phyloP scores from a whole-genome alignment of 352 stramenopile species.

The Nothophytophthora sp. region DNA sequence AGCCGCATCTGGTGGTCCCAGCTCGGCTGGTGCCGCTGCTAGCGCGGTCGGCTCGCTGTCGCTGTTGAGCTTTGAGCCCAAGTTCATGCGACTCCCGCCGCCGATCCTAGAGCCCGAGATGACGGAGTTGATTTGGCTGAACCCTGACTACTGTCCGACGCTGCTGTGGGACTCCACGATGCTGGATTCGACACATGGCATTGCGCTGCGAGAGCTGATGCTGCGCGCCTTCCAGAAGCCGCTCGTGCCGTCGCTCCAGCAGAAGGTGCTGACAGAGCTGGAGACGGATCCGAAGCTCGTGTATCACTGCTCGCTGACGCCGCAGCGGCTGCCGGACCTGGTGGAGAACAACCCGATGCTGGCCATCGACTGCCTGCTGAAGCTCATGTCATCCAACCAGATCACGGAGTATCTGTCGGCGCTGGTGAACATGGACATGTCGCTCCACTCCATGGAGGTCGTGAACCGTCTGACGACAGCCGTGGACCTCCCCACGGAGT shows the following conservation, averaged over 20 bases:
- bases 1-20: constrained; percentile 8
- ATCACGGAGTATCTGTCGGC: constrained; percentile 97
- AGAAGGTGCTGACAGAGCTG: constrained; percentile 89
- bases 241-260: constrained; percentile 86
- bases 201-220: constrained; percentile 91
- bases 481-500: constrained; percentile 96
- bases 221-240: constrained; percentile 89
- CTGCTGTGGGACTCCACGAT: constrained; percentile 91
- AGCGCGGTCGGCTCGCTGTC: constrained; percentile 54
- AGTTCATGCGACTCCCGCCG: constrained; percentile 85
- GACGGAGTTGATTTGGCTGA: constrained; percentile 92
- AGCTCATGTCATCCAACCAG: constrained; percentile 90
- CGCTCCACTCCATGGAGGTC: constrained; percentile 98
- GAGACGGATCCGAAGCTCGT: constrained; percentile 90
- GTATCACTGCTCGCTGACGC: constrained; percentile 93
- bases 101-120: constrained; percentile 86
- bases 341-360: constrained; percentile 99
- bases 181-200: constrained; percentile 84
- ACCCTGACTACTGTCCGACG: constrained; percentile 90
- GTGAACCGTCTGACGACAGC: constrained; percentile 93
- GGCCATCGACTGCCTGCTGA: constrained; percentile 95
- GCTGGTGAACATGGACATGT: constrained; percentile 99
- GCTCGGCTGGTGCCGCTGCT: constrained; percentile 20
- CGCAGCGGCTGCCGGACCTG: constrained; percentile 94
- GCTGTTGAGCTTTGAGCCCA: constrained; percentile 86